Conservation (phyloP, 2,329 filamentous ascomycete species). For the Talaromyces sp. region DNA sequence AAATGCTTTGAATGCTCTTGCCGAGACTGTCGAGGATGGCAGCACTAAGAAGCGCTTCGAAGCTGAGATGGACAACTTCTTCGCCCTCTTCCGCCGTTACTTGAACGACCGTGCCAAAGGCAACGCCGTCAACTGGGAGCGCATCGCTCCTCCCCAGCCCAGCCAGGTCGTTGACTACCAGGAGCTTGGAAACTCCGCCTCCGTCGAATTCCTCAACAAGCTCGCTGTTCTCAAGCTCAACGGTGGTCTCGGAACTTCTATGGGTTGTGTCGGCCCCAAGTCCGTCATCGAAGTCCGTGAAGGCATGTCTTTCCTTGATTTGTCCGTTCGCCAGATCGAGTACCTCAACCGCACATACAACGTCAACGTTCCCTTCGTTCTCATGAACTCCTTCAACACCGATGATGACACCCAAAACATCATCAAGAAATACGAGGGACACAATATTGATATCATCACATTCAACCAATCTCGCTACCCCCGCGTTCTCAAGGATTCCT, state of each 20-base stretch:
- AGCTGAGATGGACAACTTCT: constrained; percentile 99
- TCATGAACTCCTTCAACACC: constrained; percentile 99
- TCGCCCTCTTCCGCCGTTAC: constrained; percentile 95
- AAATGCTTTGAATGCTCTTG: constrained; percentile 88
- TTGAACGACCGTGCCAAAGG: constrained; percentile 99
- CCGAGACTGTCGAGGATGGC: constrained; percentile 82
- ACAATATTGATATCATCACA: constrained; percentile 98
- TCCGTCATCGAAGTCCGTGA: constrained; percentile 99
- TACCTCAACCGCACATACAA: constrained; percentile 97
- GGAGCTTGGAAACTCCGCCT: constrained; percentile 81
- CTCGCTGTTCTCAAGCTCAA: constrained; percentile 98
- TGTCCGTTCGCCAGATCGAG: constrained; percentile 98
- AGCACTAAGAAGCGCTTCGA: constrained; percentile 78
- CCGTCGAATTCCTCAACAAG: constrained; percentile 93
- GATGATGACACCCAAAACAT: constrained; percentile 97
- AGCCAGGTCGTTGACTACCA: constrained; percentile 95
- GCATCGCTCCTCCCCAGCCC: constrained; percentile 88
- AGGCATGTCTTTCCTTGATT: constrained; percentile 99
- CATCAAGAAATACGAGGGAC: constrained; percentile 99
- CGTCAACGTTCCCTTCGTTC: constrained; percentile 94
- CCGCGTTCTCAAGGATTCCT: constrained; percentile 95
- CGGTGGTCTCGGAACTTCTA: constrained; percentile 97
- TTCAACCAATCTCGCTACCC: constrained; percentile 99
- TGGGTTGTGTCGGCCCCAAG: constrained; percentile 99
- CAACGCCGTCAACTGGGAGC: constrained; percentile 92